These are phyloP conservation scores for Erysiphe neolycopersici DNA, from an alignment of 2,329 filamentous ascomycete species.

Conservation along the genomic window DNA sequence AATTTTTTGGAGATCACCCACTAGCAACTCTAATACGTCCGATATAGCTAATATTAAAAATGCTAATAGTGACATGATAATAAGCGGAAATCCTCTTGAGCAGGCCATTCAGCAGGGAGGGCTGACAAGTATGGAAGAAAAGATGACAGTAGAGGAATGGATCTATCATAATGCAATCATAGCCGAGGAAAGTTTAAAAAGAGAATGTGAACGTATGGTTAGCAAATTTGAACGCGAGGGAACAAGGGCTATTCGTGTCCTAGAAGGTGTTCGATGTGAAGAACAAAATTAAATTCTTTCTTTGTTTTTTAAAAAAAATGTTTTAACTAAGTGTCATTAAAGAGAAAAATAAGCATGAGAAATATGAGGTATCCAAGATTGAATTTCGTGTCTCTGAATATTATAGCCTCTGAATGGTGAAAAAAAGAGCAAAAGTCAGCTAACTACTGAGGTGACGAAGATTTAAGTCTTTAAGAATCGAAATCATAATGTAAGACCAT, in stretches of 20 bases:
- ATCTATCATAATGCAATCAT: constrained; percentile 54
- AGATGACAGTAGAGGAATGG: constrained; percentile 89
- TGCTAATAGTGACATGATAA: too few species aligned
- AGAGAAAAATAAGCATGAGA: too few species aligned
- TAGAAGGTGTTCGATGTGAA: constrained; percentile 36
- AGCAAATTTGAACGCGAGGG: constrained; percentile 64
- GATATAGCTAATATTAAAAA: constrained; percentile 3
- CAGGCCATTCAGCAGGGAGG: constrained; percentile 21
- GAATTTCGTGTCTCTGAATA: too few species aligned
- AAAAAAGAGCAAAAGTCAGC: too few species aligned
- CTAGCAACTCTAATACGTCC: constrained; percentile 2
- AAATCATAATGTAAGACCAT: too few species aligned
- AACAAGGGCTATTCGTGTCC: constrained; percentile 42
- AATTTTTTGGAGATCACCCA: constrained; percentile 27
- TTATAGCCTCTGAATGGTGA: too few species aligned
- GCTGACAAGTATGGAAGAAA: constrained; percentile 47
- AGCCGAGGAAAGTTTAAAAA: constrained; percentile 53
- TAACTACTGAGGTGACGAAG: too few species aligned
- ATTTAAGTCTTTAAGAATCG: too few species aligned
- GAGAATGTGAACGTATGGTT: constrained; percentile 65
- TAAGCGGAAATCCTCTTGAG: constrained; percentile 10
- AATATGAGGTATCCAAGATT: too few species aligned
- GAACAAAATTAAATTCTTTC: not conserved
- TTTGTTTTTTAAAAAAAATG: too few species aligned
- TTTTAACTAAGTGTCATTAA: too few species aligned